These are phyloP conservation scores for Colletotrichum tanaceti DNA, from an alignment of 2,329 filamentous ascomycete genomes.

Conservation along the genomic window DNA sequence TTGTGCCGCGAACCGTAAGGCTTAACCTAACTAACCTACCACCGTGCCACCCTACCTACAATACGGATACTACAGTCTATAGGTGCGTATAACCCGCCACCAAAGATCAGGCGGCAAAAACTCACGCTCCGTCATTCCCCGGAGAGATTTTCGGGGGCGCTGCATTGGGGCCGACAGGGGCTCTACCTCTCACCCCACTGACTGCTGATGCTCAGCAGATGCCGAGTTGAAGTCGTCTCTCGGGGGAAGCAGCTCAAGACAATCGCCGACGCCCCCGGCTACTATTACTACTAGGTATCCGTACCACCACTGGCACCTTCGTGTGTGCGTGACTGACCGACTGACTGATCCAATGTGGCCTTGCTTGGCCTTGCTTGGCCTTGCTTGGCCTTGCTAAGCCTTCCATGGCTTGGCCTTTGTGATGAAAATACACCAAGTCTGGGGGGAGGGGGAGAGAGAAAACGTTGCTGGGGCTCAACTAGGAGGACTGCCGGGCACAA, in stretches of 20 bases:
- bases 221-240: slow-evolving; percentile 2
- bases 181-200: slow-evolving; percentile 7
- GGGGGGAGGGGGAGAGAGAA: too few relatives aligned
- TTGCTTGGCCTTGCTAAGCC: too few relatives aligned
- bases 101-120: background rate
- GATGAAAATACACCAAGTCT: background rate
- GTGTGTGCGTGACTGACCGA: background rate
- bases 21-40: too few relatives aligned
- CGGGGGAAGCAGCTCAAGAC: background rate
- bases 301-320: too few relatives aligned
- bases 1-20: too few relatives aligned
- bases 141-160: slow-evolving; percentile 28
- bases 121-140: slow-evolving; percentile 20
- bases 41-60: too few relatives aligned
- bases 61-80: too few relatives aligned
- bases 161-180: slow-evolving; percentile 12
- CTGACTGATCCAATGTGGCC: background rate
- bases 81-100: background rate
- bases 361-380: too few relatives aligned
- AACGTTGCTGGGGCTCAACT: background rate
- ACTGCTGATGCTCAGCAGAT: slow-evolving; percentile 1
- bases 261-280: too few relatives aligned
- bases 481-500: background rate
- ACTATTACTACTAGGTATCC: too few relatives aligned
- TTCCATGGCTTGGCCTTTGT: background rate